Evolutionary conservation across 1,284 basidiomycete genomes (phyloP), one percentile per base, ranked within the genome.

Genomic region (Taiwanofungus camphoratus): DNA sequence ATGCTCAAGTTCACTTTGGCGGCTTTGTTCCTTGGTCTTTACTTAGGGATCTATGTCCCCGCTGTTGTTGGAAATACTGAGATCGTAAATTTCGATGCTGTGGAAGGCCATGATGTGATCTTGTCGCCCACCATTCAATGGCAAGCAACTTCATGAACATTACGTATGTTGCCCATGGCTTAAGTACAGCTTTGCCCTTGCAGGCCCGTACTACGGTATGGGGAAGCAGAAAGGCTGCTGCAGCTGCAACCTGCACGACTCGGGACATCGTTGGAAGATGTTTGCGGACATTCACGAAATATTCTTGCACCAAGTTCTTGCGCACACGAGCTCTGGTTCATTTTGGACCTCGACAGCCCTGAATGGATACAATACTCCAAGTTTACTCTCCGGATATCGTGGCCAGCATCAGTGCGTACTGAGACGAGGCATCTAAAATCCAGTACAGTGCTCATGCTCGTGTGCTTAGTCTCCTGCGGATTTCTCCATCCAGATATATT

Each of bases 361-460:
- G 45, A 45, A 4, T 83, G 80, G 79, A 50, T 47, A 7, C 45
- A 52, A 1, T 73, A 73, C 52, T 52, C 63, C 18, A 69, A 70
- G 31, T 84, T 78, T 53, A 82, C 81, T 1, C 61, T 84, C 23
- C 66, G 81, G 27, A 46, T 81, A 13, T 85, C 82, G 26, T 84
- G 76, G 75, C 71, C 79, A 21, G 82, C 81, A 41, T 79, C 69
- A 12, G 82, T 86, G 53, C 54, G 80, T 70, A 22, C 27, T 15
- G 23, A 9, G 43, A 5, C 12, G 12, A 18, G 15, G 13, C n/a
- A 8, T 11, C 15, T 9, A 5, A 31, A 13, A 37, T 26, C 13
- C 23, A 19, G 13, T 31, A 11, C 18, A 20, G 9, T 13, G 19
- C 27, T 36, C 22, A 4, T 46, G 24, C 42, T 27, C 44, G 30